Evolutionary conservation across 2,329 filamentous ascomycete genomes (phyloP), one percentile per base, ranked within the genome.

Genomic region (Metarhizium rileyi): DNA sequence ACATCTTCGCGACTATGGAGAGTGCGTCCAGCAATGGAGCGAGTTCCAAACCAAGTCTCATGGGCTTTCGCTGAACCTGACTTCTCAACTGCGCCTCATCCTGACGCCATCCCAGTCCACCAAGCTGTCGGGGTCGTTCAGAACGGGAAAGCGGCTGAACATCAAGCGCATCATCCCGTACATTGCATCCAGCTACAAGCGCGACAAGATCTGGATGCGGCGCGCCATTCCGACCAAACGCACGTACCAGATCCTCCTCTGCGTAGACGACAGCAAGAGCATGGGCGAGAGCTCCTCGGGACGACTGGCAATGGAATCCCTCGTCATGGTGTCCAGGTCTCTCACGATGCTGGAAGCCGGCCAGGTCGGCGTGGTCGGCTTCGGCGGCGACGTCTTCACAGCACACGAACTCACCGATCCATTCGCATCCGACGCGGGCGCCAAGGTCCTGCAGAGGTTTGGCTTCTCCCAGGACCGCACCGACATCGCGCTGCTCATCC

Each of bases 131-230:
- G 93, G 93, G 41, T 90, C 95, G 57, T 97, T 95, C 78, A 87
- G 93, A 57, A 98, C 93, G 0, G 93, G 93, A 55, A 98, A 99
- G 67, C 86, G 93, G 0, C 87, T 99, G 59, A 98, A 97, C 69
- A 95, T 99, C 74, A 97, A 97, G 70, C 89, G 91, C 58, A 98
- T 99, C 69, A 98, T 99, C 61, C 93, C 94, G 0, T 99, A 98
- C 71, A 97, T 99, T 59, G 93, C 94, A 1, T 97, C 90, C 0
- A 85, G 87, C 63, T 98, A 96, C 77, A 97, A 96, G 75, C 87
- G 93, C 53, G 93, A 99, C 78, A 98, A 98, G 76, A 99, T 99
- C 69, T 99, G 93, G 93, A 95, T 98, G 85, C 86, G 94, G 14
- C 83, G 94, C 50, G 85, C 82, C 30, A 83, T 95, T 46, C 94